Evolutionary conservation across 2,329 filamentous ascomycete species (phyloP), one percentile per base, ranked within the genome.

Genomic region (Penicillium glabrum): DNA sequence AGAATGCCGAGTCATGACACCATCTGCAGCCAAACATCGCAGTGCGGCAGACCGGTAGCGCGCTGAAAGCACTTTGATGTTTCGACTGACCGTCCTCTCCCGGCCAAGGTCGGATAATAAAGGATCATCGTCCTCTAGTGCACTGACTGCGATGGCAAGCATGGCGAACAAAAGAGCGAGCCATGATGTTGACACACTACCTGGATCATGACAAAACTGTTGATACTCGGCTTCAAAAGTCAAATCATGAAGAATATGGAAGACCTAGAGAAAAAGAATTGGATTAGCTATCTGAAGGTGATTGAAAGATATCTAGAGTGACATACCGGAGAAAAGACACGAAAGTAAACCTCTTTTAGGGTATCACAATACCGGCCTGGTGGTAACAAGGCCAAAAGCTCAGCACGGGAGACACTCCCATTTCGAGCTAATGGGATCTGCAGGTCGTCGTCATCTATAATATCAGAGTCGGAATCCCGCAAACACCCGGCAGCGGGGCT

Each of bases 191-290:
- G 72, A 69, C 6, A 74, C 73, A 43, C 70, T 71, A 49, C 63
- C 60, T 1, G 73, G 68, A 35, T 72, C 68, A 55, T 74, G 67
- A 33, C 67, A 68, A 51, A 77, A 77, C 19, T 68, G 65, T 39
- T 70, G 67, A 56, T 77, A 77, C 53, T 76, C 72, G 14, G 67
- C 67, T 35, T 75, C 68, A 37, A 77, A 77, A 4, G 73, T 75
- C 45, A 74, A 65, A 54, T 77, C 74, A 50, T 77, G 75, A 10
- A 77, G 69, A 45, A 77, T 70, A 61, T 77, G 75, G 48, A 77
- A 77, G 13, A 77, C 62, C 69, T 71, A 11, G 5, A n/a, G 13
- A n/a, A 39, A 13, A 4, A 21, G 14, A 24, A 10, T 39, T 41
- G 19, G 2, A 13, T 41, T 23, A 41, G 39, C 39, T 23, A 23